Conservation (phyloP, 768 basidiomycete species). For the Panaeolus cyanescens region DNA sequence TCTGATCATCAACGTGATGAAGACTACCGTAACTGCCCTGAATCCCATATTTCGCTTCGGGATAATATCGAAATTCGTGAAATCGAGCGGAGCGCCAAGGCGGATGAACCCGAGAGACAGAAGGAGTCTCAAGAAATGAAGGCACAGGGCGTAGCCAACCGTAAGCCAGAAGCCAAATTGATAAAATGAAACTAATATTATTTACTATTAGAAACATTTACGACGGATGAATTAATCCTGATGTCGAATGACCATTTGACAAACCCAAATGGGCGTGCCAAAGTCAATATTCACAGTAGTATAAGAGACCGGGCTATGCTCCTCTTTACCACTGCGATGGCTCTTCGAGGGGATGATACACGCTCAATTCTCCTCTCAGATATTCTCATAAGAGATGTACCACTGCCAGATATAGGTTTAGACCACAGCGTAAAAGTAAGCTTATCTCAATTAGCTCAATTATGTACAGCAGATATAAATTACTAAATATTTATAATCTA, state of each 20-base stretch:
- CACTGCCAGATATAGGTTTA: conserved; percentile 18
- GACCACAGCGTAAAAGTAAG: conserved; percentile 17
- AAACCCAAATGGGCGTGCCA: background rate
- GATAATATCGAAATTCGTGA: conserved; percentile 17
- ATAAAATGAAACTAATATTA: background rate
- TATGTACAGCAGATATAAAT: background rate
- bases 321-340: conserved; percentile 23
- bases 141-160: conserved; percentile 15
- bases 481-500: conserved; percentile 5
- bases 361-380: conserved; percentile 26
- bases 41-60: conserved; percentile 19
- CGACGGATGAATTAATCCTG: conserved; percentile 18
- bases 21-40: conserved; percentile 13
- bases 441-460: background rate
- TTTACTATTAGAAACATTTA: conserved; percentile 24
- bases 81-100: conserved; percentile 16
- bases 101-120: conserved; percentile 18
- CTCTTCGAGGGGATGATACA: conserved; percentile 29
- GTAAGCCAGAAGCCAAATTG: conserved; percentile 3
- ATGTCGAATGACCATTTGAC: conserved; percentile 22
- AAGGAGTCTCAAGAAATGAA: conserved; percentile 20
- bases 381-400: conserved; percentile 16
- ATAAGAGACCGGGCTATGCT: conserved; percentile 32
- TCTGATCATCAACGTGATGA: conserved; percentile 19
- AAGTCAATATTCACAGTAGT: conserved; percentile 8